Base-by-base conservation (phyloP, 306 rosid species). In the Rosa persica region DNA sequence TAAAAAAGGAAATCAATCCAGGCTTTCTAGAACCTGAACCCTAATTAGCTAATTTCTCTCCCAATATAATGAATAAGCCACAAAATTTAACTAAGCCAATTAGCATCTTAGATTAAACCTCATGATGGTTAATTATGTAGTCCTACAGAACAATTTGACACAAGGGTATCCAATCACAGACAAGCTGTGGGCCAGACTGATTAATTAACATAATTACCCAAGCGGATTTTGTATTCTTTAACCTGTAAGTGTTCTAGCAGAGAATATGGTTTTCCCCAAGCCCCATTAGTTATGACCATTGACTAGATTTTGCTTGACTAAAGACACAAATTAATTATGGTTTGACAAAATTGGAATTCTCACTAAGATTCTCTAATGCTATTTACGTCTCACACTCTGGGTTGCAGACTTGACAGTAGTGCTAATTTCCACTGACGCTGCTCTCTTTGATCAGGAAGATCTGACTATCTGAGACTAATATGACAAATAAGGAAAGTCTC, bases 401-500 rank as follows among this genome's bases (percentile, higher is more conserved):
- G 52, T n/a, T 58, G 69, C 61, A 62, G 68, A 61, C 43, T 55
- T 10, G 64, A 64, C 69, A 34, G 44, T 42, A 11, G 67, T 19
- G 20, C 67, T 77, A 38, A 66, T 66, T 27, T 27, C 69, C 74
- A 62, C 71, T 75, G 22, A 13, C 43, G 70, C 57, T 79, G 36
- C 76, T 69, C 49, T 55, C 20, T 47, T 46, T 72, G 48, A 9
- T 81, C 73, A 40, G 57, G 40, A 65, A 22, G 25, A 80, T 78
- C 67, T 76, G 81, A 64, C 72, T 20, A 80, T 80, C 67, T 79
- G 82, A 77, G 66, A 48, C 74, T 80, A 85, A 86, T 79, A 61
- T 61, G 89, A 86, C 87, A 80, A 69, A 80, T 78, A 86, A 74
- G 85, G 84, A 86, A 86, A 83, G 47, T 76, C 54, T 65, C 80